Percentiles rank a stretch among this genome's conserved stretches.
phyloP scores from a whole-genome alignment of 768 basidiomycete species.

The Macrolepiota albuminosa region DNA sequence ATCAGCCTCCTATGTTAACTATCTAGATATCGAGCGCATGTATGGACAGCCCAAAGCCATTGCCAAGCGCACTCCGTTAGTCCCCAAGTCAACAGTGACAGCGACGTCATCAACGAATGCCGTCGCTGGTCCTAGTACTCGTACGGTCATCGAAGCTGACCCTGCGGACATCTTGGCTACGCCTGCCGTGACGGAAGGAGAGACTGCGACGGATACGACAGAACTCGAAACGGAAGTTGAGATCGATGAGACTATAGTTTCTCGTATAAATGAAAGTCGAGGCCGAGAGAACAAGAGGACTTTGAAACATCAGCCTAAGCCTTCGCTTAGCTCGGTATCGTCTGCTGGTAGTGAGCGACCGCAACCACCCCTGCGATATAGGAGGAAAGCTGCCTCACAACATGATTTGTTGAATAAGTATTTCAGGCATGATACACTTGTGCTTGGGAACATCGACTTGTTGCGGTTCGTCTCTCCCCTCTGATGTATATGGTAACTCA shows the following conservation, averaged over 20 bases:
- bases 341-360: slow-evolving; percentile 18
- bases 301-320: slow-evolving; percentile 25
- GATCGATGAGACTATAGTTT: slow-evolving; percentile 19
- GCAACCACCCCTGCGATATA: neutral
- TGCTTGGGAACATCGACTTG: slow-evolving; percentile 78
- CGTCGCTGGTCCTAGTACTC: slow-evolving; percentile 10
- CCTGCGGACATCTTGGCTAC: slow-evolving; percentile 39
- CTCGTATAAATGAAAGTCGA: neutral
- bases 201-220: slow-evolving; percentile 62
- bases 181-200: slow-evolving; percentile 66
- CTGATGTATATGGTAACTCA: neutral
- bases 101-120: slow-evolving; percentile 7
- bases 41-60: slow-evolving; percentile 93
- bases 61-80: slow-evolving; percentile 72
- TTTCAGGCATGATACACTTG: slow-evolving; percentile 83
- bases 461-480: slow-evolving; percentile 50
- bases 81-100: slow-evolving; percentile 9
- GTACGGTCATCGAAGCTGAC: slow-evolving; percentile 18
- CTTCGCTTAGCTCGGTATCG: slow-evolving; percentile 31
- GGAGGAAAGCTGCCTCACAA: slow-evolving; percentile 49
- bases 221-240: slow-evolving; percentile 64
- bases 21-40: slow-evolving; percentile 82
- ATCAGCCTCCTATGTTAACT: slow-evolving; percentile 4
- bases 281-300: slow-evolving; percentile 11
- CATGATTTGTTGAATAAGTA: slow-evolving; percentile 90